These are phyloP conservation scores for Cyclotella baltica DNA, from an alignment of 108 stramenopile genomes.

Conservation along the genomic window DNA sequence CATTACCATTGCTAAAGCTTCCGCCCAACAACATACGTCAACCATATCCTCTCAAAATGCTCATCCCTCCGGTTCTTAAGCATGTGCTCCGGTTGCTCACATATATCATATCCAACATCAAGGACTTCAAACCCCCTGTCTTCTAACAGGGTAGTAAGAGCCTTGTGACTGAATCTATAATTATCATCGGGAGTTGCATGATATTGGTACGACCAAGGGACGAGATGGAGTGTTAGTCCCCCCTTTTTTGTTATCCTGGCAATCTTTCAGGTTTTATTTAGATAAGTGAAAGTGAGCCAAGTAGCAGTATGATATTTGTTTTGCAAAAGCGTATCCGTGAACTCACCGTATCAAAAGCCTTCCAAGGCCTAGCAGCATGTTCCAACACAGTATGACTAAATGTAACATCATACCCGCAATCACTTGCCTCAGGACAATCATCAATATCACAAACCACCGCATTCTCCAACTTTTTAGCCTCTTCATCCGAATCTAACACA, in stretches of 20 bases:
- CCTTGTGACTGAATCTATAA: constrained; percentile 60
- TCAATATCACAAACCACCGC: constrained; percentile 57
- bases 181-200: constrained; percentile 66
- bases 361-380: constrained; percentile 53
- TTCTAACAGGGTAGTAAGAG: constrained; percentile 42
- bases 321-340: too few species aligned
- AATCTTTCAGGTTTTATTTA: too few species aligned
- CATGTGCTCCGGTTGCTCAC: constrained; percentile 49
- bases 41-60: constrained; percentile 62
- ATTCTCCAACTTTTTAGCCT: constrained; percentile 44
- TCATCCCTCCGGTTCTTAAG: constrained; percentile 42
- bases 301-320: too few species aligned
- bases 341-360: constrained; percentile 58
- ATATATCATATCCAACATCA: constrained; percentile 64
- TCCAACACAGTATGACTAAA: constrained; percentile 62
- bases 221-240: constrained; percentile 58
- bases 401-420: constrained; percentile 62
- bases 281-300: too few species aligned
- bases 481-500: constrained; percentile 57
- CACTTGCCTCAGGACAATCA: constrained; percentile 52
- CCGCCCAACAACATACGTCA: constrained; percentile 57
- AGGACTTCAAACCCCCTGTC: constrained; percentile 59
- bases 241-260: constrained; percentile 60
- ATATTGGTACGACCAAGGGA: constrained; percentile 61
- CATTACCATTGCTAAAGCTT: constrained; percentile 47